Conservation (phyloP, 139 green algal genomes). For the Chlamydomonas incerta region DNA sequence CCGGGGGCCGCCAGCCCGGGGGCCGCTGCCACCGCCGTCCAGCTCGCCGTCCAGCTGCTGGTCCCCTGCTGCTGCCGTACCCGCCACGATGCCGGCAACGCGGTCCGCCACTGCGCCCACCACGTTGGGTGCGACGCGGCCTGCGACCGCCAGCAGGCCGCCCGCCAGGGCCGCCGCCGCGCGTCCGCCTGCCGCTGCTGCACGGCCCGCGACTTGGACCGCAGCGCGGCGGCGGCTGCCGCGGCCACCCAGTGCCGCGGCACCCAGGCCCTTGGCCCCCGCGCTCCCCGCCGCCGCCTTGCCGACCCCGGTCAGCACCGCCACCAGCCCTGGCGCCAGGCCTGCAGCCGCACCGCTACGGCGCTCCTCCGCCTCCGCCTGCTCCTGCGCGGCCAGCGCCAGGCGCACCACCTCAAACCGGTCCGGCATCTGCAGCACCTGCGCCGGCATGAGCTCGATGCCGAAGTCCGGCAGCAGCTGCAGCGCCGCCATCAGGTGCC, state of each 20-base stretch:
- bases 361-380: not conserved
- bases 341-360: not conserved
- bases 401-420: constrained; percentile 25
- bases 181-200: constrained; percentile 1
- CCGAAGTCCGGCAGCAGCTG: constrained; percentile 10
- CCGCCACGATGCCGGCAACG: not conserved
- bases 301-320: not conserved
- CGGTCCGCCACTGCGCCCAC: not conserved
- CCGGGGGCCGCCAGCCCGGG: too few relatives aligned
- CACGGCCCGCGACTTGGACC: not conserved
- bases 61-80: too few relatives aligned
- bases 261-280: not conserved
- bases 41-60: too few relatives aligned
- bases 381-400: not conserved
- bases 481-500: not conserved
- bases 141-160: constrained; percentile 20
- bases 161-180: constrained; percentile 29
- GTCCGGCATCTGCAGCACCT: constrained; percentile 41
- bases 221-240: constrained; percentile 5
- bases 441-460: constrained; percentile 7
- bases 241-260: not conserved
- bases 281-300: not conserved
- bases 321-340: not conserved
- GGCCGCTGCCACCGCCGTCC: too few relatives aligned
- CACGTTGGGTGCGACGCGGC: not conserved